Evolutionary conservation across 441 rosid genomes (phyloP), one percentile per base, ranked within the genome.

Genomic region (Populus hybrid): DNA sequence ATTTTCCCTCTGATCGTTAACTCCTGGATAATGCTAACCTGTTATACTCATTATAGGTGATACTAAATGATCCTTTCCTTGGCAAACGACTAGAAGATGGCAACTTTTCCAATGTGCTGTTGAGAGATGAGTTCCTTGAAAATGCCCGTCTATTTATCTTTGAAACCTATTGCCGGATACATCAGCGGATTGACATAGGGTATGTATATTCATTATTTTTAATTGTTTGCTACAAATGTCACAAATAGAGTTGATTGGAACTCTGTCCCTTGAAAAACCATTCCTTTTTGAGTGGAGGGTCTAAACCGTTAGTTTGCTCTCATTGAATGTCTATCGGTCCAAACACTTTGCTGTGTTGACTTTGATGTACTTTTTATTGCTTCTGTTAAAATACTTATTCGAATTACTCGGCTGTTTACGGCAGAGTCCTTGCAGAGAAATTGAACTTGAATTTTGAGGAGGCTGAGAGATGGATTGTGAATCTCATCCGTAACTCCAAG

Each of bases 71-170:
- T 81, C 98, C 98, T 64, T 96, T 96, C 92, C 98, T 94, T 11
- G 98, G 98, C 36, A 96, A 96, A 86, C 86, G 88, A 72, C 86
- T 90, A 69, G 99, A 94, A 83, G 97, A 94, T 64, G 92, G 94
- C 12, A 96, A 73, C 88, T 90, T 86, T 82, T 84, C 96, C 64
- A 88, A 91, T 0, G 87, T 94, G 16, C 99, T 93, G 20, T 36
- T 96, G 78, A 90, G 91, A 84, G 99, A 96, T 56, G 99, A 96
- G 82, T 96, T 96, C 83, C 96, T 96, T 64, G 98, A 96, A 79
- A 96, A 96, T 90, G 98, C 99, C 26, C 97, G 99, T 74, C 81
- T 96, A 0, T 96, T 94, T 77, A 92, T 96, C 86, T 93, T 94
- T 73, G 99, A 96, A 84, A 96, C 98, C 64, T 96, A 92, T 80